A percentile compares a stretch with the other conserved stretches of the same genome.
Conservation (phyloP, 306 rosid genomes). For the Astragalus membranaceus region DNA sequence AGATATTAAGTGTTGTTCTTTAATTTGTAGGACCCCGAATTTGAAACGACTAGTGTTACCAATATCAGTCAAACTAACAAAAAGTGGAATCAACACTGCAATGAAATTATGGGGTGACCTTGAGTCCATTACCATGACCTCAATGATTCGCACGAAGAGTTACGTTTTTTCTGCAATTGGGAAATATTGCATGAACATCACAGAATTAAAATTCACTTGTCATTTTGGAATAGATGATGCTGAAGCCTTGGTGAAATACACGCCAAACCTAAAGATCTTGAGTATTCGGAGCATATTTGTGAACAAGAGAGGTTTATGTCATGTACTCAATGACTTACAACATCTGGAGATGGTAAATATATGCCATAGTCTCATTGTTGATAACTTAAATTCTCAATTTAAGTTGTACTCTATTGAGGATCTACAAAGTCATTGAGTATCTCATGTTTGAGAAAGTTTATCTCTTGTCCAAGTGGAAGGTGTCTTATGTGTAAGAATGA, state of each 20-base stretch:
- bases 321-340: background rate
- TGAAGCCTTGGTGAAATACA: background rate
- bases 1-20: too few relatives aligned
- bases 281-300: background rate
- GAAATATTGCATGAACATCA: background rate
- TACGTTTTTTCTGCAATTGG: background rate
- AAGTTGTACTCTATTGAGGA: background rate
- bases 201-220: slow-evolving; percentile 7
- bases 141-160: too few relatives aligned
- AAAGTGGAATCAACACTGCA: background rate
- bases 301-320: slow-evolving; percentile 2
- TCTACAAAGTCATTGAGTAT: background rate
- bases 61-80: background rate
- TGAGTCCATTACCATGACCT: slow-evolving; percentile 24
- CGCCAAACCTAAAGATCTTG: slow-evolving; percentile 10
- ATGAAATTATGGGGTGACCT: slow-evolving; percentile 21
- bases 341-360: slow-evolving; percentile 23
- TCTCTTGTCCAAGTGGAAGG: background rate
- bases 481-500: background rate
- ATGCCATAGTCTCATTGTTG: slow-evolving; percentile 2
- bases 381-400: background rate
- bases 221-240: background rate
- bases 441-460: background rate
- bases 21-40: slow-evolving; percentile 17
- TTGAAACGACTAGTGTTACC: slow-evolving; percentile 32